phyloP scores from a whole-genome alignment of 2,329 filamentous ascomycete species.

The Elsinoe fawcettii region DNA sequence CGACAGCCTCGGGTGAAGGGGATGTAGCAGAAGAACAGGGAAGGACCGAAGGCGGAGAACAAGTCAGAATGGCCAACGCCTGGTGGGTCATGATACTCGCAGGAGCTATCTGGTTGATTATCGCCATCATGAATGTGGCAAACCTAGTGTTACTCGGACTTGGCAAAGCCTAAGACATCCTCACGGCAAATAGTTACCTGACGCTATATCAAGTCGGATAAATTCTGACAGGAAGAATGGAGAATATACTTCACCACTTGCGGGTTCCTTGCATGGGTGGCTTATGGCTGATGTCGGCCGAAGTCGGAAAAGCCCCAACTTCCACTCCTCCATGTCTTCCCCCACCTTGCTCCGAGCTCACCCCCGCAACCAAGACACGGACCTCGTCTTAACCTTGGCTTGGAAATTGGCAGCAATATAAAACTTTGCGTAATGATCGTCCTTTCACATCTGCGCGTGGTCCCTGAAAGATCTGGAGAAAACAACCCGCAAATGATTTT shows the following conservation, averaged over 20 bases:
- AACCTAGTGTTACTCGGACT: conserved; percentile 58
- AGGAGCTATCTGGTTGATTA: conserved; percentile 61
- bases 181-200: not conserved
- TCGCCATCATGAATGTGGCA: conserved; percentile 72
- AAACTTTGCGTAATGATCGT: not conserved
- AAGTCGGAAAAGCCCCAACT: not conserved
- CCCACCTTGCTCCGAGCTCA: conserved; percentile 9
- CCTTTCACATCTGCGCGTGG: not conserved
- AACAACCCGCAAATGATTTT: not conserved
- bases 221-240: not conserved
- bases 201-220: not conserved
- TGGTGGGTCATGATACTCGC: conserved; percentile 56
- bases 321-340: not conserved
- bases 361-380: conserved; percentile 6
- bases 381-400: not conserved
- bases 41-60: conserved; percentile 10
- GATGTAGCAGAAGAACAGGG: not conserved
- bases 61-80: conserved; percentile 60
- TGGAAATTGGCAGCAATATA: conserved; percentile 5
- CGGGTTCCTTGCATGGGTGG: not conserved
- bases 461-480: conserved; percentile 6
- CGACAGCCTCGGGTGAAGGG: not conserved
- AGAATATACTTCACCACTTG: not conserved
- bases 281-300: not conserved
- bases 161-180: conserved; percentile 31